These are phyloP conservation scores for Mortierella antarctica DNA, from an alignment of 192 early-diverging fungal genomes.

Conservation along the genomic window DNA sequence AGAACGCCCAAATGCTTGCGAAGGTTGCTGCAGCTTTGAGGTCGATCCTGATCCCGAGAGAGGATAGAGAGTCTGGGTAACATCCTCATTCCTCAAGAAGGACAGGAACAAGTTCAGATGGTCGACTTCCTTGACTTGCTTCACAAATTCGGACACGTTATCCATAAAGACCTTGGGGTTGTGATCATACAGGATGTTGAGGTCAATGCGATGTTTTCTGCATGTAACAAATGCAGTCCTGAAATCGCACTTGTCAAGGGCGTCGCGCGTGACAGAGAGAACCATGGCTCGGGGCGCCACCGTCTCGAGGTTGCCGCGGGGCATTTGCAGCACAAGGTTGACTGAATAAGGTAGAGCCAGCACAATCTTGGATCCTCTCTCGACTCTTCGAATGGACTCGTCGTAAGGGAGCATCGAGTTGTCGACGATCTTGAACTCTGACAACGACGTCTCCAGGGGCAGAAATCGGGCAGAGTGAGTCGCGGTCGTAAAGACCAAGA, in stretches of 20 bases:
- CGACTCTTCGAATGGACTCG: conserved; percentile 81
- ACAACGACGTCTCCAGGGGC: conserved; percentile 43
- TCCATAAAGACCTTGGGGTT: conserved; percentile 73
- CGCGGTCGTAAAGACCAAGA: conserved; percentile 87
- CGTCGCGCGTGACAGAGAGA: conserved; percentile 72
- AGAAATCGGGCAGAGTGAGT: conserved; percentile 84
- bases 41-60: conserved; percentile 33
- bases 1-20: not conserved
- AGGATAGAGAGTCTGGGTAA: conserved; percentile 83
- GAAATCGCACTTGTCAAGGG: conserved; percentile 76
- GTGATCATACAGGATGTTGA: conserved; percentile 93
- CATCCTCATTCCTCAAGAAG: conserved; percentile 84
- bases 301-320: conserved; percentile 96
- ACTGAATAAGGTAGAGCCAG: conserved; percentile 75
- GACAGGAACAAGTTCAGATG: conserved; percentile 93
- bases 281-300: conserved; percentile 92
- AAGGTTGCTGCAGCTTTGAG: conserved; percentile 6
- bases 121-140: conserved; percentile 83
- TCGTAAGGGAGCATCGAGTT: conserved; percentile 64
- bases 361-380: conserved; percentile 92
- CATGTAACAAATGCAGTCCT: conserved; percentile 82
- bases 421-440: conserved; percentile 59
- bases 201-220: conserved; percentile 91
- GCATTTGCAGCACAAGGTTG: conserved; percentile 90
- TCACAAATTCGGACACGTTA: conserved; percentile 77